A percentile compares a stretch with the other conserved stretches of the same genome.
phyloP scores from a whole-genome alignment of 257 asterid genomes.

The Petunia axillaris region DNA sequence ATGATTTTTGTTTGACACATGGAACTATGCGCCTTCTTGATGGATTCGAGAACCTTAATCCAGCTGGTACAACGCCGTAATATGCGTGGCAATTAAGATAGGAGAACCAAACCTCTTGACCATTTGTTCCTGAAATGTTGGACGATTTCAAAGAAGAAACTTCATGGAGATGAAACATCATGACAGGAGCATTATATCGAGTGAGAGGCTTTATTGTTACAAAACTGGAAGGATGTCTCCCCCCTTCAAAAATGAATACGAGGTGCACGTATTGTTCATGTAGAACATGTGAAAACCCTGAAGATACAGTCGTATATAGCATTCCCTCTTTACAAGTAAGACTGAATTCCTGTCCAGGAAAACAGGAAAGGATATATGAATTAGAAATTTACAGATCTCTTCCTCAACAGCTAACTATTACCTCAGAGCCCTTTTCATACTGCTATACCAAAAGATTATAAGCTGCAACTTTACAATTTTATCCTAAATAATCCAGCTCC shows the following conservation, averaged over 20 bases:
- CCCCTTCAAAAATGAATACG: background rate
- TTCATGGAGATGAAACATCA: background rate
- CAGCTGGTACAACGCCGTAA: background rate
- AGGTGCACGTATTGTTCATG: background rate
- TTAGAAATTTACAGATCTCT: slow-evolving; percentile 16
- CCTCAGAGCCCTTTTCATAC: slow-evolving; percentile 21
- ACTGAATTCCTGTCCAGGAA: slow-evolving; percentile 17
- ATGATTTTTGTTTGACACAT: too few relatives aligned
- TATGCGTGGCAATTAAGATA: background rate
- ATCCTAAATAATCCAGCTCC: slow-evolving; percentile 23
- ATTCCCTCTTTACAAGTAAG: slow-evolving; percentile 11
- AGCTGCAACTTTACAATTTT: slow-evolving; percentile 24
- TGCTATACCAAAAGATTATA: slow-evolving; percentile 17
- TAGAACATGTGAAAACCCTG: slow-evolving; percentile 13
- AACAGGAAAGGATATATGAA: background rate
- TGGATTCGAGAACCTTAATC: background rate
- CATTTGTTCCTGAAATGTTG: background rate
- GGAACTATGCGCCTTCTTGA: background rate
- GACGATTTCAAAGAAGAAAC: background rate
- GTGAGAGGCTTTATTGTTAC: slow-evolving; percentile 21
- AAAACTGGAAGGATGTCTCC: background rate
- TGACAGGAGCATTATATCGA: background rate
- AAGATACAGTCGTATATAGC: slow-evolving; percentile 16
- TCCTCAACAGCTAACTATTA: slow-evolving; percentile 23
- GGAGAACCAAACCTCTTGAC: slow-evolving; percentile 3